Evolutionary conservation across 73 alveolate species (phyloP), one percentile per base, ranked within the genome.

Genomic region (Blepharisma japonicum): DNA sequence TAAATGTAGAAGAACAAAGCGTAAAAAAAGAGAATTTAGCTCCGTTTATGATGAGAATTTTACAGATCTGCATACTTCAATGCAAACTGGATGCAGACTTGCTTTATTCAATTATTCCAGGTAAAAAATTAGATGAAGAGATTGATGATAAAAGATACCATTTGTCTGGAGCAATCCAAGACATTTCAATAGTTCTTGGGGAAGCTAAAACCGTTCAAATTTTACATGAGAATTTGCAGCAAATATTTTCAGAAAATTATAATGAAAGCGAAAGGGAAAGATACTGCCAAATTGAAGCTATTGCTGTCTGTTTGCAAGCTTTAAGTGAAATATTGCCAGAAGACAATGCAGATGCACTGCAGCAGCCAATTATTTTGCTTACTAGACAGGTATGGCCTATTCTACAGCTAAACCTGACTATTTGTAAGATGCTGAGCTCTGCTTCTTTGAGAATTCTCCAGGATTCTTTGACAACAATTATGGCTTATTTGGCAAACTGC

Each of bases 281-380:
- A 61, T 61, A 18, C 47, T 14, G 74, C 4, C 74, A 61, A 61
- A n/a, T 61, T 18, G 74, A 61, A 61, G 74, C 74, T 25, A 25
- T 61, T 61, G 74, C 74, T 14, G 39, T 8, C 11, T 61, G 50
- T 61, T 8, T 25, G 18, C 18, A 8, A 8, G 11, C 74, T 14
- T 14, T 61, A 14, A 39, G 47, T 14, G 74, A 61, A 25, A 14
- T 20, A 14, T 20, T 14, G 18, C 38, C 14, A 20, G 46, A 61
- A 61, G 47, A n/a, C 5, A 14, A 18, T 14, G 23, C 39, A n/a
- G 47, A 5, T 1, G 74, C 14, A 1, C 74, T 61, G 39, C 11
- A 20, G 18, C 39, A 61, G 47, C n/a, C 23, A 14, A 8, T 61
- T 61, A 14, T 14, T 61, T 14, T 8, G 47, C 74, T 61, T 0